Evolutionary conservation across 169 alveolate species (phyloP).

Genomic region (Eimeria praecox): DNA sequence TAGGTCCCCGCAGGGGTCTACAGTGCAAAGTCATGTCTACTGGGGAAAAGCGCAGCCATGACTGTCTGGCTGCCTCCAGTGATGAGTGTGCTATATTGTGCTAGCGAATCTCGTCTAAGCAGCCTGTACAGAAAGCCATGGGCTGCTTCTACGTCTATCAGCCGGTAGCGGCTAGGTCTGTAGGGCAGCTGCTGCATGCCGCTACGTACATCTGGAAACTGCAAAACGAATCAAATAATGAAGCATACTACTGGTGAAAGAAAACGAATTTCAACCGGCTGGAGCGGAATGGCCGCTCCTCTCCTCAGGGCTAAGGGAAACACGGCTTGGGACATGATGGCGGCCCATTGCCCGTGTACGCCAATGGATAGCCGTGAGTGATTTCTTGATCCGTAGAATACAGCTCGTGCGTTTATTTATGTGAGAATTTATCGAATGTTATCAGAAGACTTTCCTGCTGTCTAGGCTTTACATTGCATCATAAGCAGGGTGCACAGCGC

Average conservation of each 20-base stretch:
- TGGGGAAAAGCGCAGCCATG: neutral
- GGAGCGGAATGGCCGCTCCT: neutral
- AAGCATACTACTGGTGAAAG: neutral
- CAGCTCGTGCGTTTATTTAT: neutral
- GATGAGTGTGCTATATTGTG: neutral
- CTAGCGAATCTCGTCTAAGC: neutral
- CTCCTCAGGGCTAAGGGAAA: conserved; percentile 12
- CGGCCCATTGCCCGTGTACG: conserved; percentile 2
- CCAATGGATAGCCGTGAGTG: neutral
- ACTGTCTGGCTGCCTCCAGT: neutral
- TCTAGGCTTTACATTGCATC: neutral
- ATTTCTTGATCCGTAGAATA: neutral
- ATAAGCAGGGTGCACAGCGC: conserved; percentile 14
- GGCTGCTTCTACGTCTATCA: conserved; percentile 3
- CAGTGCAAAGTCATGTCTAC: conserved; percentile 9
- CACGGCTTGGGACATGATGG: neutral
- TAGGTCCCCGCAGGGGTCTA: conserved; percentile 30
- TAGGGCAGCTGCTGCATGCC: neutral
- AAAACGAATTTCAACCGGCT: neutral
- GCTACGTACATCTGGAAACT: neutral
- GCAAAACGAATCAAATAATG: neutral
- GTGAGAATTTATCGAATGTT: neutral
- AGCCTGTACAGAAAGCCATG: neutral
- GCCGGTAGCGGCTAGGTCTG: neutral
- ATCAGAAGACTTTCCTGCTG: neutral